Conservation (phyloP, 805 yeast species). For the Saccharomycopsis guyanensis region DNA sequence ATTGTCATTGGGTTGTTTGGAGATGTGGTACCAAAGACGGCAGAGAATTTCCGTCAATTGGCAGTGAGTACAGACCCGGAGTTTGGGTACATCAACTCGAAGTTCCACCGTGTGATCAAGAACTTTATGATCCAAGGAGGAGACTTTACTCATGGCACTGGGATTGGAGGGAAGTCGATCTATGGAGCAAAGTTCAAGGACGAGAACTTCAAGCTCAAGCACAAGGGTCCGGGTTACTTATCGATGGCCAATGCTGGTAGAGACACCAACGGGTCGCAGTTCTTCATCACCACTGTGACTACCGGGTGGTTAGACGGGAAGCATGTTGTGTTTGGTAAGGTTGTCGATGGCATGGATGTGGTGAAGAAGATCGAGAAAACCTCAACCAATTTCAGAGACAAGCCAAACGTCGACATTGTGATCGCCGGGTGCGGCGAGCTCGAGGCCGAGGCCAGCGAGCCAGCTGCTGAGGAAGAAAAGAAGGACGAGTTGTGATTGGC, state of each 20-base stretch:
- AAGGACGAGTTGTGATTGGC: conserved; percentile 20
- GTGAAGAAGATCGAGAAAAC: conserved; percentile 67
- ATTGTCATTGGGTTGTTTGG: conserved; percentile 85
- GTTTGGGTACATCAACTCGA: conserved; percentile 52
- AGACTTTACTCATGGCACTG: conserved; percentile 63
- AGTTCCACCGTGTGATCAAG: conserved; percentile 68
- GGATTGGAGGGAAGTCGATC: conserved; percentile 70
- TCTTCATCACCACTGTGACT: conserved; percentile 86
- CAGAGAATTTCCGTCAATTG: conserved; percentile 77
- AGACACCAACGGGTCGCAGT: conserved; percentile 87
- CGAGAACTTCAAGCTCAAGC: conserved; percentile 61
- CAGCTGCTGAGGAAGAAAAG: neutral
- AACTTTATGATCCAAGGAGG: conserved; percentile 78
- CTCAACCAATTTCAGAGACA: conserved; percentile 63
- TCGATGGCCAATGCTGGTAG: conserved; percentile 79
- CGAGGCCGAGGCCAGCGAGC: conserved; percentile 19
- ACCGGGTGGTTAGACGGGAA: conserved; percentile 90
- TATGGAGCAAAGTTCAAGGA: conserved; percentile 62
- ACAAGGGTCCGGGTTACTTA: conserved; percentile 59
- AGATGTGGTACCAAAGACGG: conserved; percentile 79
- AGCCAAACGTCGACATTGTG: conserved; percentile 57
- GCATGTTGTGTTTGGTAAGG: conserved; percentile 97
- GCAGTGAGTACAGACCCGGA: conserved; percentile 67
- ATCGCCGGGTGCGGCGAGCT: conserved; percentile 70
- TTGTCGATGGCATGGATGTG: conserved; percentile 78